These are phyloP conservation scores for Boletus vermiculosoides DNA, from an alignment of 768 basidiomycete genomes.

Conservation along the genomic window DNA sequence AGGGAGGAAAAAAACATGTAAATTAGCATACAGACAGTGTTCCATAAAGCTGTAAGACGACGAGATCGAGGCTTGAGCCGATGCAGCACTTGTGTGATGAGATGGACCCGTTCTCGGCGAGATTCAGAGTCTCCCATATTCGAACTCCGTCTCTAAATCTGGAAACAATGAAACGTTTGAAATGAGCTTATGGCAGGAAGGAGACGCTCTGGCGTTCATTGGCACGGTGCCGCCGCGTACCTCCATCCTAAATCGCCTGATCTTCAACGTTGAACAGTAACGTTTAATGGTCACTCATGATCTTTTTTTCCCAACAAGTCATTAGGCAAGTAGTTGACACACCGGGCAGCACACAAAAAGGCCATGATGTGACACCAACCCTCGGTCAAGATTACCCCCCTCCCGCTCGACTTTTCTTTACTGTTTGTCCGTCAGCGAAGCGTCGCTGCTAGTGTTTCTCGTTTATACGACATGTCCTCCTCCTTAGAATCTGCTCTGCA, in stretches of 20 bases:
- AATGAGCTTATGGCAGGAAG: too few relatives aligned
- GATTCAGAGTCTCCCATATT: background rate
- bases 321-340: background rate
- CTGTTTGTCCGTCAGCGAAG: background rate
- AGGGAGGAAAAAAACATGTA: too few relatives aligned
- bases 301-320: background rate
- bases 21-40: too few relatives aligned
- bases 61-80: too few relatives aligned
- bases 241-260: background rate
- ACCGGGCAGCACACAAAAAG: background rate
- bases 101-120: too few relatives aligned
- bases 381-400: background rate
- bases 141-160: background rate
- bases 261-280: background rate
- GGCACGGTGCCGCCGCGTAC: background rate
- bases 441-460: background rate
- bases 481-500: background rate
- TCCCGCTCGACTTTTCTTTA: background rate
- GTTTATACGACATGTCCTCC: background rate
- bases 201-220: too few relatives aligned
- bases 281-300: background rate
- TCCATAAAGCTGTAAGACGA: too few relatives aligned
- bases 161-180: too few relatives aligned
- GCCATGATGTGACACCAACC: too few relatives aligned
- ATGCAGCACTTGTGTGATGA: too few relatives aligned